phyloP scores from a whole-genome alignment of 208 protist species.

The Naegleria gruberi region DNA sequence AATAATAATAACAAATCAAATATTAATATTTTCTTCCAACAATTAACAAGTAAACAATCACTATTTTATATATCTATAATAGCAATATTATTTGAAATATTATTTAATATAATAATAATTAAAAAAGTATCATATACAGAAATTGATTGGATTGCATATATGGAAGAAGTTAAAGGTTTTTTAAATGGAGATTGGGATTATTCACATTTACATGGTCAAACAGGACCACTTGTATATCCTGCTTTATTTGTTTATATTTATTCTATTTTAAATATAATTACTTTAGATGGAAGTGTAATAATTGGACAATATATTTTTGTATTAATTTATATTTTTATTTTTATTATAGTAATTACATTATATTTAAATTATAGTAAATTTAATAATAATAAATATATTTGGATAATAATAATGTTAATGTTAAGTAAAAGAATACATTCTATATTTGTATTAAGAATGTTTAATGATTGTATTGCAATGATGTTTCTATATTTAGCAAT shows the following conservation, averaged over 20 bases:
- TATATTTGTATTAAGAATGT: constrained; percentile 69
- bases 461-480: constrained; percentile 77
- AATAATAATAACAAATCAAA: too few species aligned
- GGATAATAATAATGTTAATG: constrained; percentile 41
- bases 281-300: constrained; percentile 55
- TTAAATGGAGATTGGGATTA: constrained; percentile 70
- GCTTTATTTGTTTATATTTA: constrained; percentile 75
- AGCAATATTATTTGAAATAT: not conserved
- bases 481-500: constrained; percentile 60
- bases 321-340: constrained; percentile 54
- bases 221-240: constrained; percentile 75
- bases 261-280: constrained; percentile 60
- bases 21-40: too few species aligned
- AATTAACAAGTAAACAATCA: too few species aligned
- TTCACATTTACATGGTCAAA: constrained; percentile 55
- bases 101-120: not conserved
- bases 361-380: not conserved
- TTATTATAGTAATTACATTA: constrained; percentile 44
- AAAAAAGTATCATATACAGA: constrained; percentile 49
- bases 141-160: constrained; percentile 79
- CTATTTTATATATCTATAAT: not conserved
- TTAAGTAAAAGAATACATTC: constrained; percentile 56
- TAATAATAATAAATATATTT: not conserved
- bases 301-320: constrained; percentile 63
- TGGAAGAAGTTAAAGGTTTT: constrained; percentile 60